Conservation (phyloP, 2,329 filamentous ascomycete genomes). For the Alternaria tenuissima region DNA sequence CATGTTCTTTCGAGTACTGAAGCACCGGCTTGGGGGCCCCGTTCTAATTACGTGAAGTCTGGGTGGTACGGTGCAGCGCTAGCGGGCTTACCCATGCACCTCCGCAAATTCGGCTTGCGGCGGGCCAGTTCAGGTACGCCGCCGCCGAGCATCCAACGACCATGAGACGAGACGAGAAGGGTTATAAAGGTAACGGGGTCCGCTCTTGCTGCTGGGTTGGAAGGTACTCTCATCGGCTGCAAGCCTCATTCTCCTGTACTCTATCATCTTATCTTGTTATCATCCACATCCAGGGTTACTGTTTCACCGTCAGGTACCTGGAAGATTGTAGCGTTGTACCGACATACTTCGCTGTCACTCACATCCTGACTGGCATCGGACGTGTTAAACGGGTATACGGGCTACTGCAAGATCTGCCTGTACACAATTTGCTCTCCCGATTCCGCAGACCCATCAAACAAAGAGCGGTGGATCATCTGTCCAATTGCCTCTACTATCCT, state of each 20-base stretch:
- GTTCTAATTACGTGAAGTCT: conserved; percentile 38
- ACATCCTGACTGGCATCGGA: conserved; percentile 10
- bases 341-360: neutral
- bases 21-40: conserved; percentile 9
- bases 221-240: neutral
- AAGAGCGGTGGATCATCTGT: conserved; percentile 40
- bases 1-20: conserved; percentile 15
- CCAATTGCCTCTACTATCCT: conserved; percentile 40
- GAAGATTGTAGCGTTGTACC: conserved; percentile 32
- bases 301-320: conserved; percentile 14
- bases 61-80: conserved; percentile 28
- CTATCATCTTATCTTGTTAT: conserved; percentile 11
- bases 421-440: conserved; percentile 1
- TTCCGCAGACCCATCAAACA: conserved; percentile 14
- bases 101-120: conserved; percentile 22
- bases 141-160: conserved; percentile 8
- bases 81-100: conserved; percentile 13
- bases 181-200: conserved; percentile 6
- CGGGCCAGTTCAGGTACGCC: conserved; percentile 27
- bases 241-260: neutral
- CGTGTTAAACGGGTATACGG: neutral
- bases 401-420: conserved; percentile 8
- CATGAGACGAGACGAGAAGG: conserved; percentile 1
- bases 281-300: conserved; percentile 8
- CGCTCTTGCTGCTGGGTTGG: neutral